A percentile compares a stretch with the other conserved stretches of the same genome.
Conservation (phyloP, 2,329 filamentous ascomycete species). For the Phaeosphaeria sp. region DNA sequence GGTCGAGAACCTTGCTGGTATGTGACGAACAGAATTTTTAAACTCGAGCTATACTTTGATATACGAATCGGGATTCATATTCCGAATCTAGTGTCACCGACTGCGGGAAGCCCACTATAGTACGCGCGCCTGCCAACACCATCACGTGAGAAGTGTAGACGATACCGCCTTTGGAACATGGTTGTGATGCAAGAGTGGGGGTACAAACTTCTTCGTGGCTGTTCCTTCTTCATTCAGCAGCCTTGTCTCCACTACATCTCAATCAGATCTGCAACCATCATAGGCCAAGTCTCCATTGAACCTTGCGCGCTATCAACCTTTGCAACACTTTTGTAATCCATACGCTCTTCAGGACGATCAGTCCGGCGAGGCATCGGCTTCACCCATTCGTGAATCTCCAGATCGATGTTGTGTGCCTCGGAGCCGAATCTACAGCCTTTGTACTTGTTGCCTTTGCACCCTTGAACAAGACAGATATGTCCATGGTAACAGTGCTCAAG, state of each 20-base stretch:
- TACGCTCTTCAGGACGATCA: neutral
- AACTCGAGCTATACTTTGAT: neutral
- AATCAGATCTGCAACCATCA: neutral
- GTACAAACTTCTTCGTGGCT: neutral
- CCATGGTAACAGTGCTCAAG: neutral
- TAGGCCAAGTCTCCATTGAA: conserved; percentile 1
- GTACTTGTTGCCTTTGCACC: neutral
- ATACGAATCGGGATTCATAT: neutral
- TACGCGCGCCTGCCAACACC: neutral
- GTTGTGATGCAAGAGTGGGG: neutral
- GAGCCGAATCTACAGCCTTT: neutral
- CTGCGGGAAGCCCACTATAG: neutral
- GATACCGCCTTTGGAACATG: neutral
- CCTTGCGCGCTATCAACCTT: neutral
- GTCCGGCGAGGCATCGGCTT: neutral
- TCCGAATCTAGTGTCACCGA: neutral
- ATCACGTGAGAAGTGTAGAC: neutral
- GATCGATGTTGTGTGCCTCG: neutral
- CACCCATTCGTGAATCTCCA: neutral
- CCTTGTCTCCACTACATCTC: neutral
- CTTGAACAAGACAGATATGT: neutral
- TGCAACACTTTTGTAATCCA: too few species aligned
- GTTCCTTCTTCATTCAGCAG: neutral
- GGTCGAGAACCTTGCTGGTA: neutral
- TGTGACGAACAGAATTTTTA: neutral